Evolutionary conservation across 1,284 basidiomycete genomes (phyloP).

Genomic region (Laetiporus sulphureus): DNA sequence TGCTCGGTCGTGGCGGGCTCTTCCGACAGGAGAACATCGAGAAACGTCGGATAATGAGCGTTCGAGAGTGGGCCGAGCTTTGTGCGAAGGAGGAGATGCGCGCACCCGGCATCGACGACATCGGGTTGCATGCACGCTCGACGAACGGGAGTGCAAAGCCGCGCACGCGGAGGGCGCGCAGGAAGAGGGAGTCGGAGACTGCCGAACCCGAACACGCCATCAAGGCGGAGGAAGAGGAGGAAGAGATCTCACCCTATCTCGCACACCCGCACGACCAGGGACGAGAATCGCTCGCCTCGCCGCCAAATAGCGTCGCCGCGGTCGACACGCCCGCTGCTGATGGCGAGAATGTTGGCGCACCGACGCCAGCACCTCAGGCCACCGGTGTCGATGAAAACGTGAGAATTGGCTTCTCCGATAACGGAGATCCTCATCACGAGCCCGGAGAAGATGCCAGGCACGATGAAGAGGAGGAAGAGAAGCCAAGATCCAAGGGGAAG

Average conservation of each 20-base stretch:
- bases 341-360: no score
- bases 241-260: constrained; percentile 15
- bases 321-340: background rate
- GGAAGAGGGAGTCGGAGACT: constrained; percentile 27
- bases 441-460: constrained; percentile 25
- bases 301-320: constrained; percentile 13
- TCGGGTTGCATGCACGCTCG: constrained; percentile 49
- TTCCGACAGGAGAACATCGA: constrained; percentile 92
- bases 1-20: constrained; percentile 79
- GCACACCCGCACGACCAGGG: constrained; percentile 12
- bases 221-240: constrained; percentile 29
- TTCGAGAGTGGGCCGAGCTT: constrained; percentile 85
- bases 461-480: constrained; percentile 26
- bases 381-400: background rate
- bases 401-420: background rate
- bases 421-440: constrained; percentile 7
- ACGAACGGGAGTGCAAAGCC: constrained; percentile 17
- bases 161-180: constrained; percentile 20
- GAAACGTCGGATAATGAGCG: constrained; percentile 75
- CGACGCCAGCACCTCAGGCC: no score
- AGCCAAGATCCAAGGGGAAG: constrained; percentile 36
- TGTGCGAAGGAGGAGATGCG: constrained; percentile 64
- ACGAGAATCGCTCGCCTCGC: constrained; percentile 15
- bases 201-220: constrained; percentile 28
- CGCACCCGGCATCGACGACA: constrained; percentile 62